A percentile compares a stretch with the other conserved stretches of the same genome.
These are phyloP conservation scores for Solanum verrucosum DNA, from an alignment of 257 asterid genomes.

Conservation along the genomic window DNA sequence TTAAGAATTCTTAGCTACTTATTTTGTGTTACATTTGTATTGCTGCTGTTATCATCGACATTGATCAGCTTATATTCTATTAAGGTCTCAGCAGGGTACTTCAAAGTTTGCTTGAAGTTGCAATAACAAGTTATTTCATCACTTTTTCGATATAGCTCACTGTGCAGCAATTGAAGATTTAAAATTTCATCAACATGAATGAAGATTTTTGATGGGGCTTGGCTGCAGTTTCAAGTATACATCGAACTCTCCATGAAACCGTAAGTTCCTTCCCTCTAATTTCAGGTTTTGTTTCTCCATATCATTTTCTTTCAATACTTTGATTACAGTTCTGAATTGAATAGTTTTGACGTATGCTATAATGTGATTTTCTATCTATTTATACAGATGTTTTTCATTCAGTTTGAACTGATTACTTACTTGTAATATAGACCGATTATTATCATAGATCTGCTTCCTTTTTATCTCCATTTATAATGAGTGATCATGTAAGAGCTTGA, in stretches of 20 bases:
- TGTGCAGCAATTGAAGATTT: not conserved
- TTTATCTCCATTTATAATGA: not conserved
- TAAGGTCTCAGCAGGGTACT: not conserved
- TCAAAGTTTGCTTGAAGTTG: not conserved
- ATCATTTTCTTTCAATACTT: not conserved
- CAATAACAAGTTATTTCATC: not conserved
- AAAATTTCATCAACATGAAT: not conserved
- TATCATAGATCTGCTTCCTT: too few species aligned
- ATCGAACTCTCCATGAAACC: not conserved
- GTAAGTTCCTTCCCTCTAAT: not conserved
- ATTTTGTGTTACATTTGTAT: not conserved
- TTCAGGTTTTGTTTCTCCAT: not conserved
- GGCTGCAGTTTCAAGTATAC: not conserved
- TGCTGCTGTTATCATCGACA: not conserved
- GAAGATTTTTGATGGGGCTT: not conserved
- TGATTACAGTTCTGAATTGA: not conserved
- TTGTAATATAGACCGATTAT: not conserved
- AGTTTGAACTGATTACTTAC: not conserved
- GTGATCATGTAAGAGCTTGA: not conserved
- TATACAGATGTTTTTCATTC: not conserved
- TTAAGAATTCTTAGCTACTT: not conserved
- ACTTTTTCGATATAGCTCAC: not conserved
- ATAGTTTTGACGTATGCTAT: not conserved
- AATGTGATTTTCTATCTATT: not conserved
- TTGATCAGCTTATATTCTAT: not conserved